A percentile compares a stretch with the other conserved stretches of the same genome.
Evolutionary conservation across 2,329 filamentous ascomycete genomes (phyloP).

Genomic region (Dothidotthia symphoricarpi): DNA sequence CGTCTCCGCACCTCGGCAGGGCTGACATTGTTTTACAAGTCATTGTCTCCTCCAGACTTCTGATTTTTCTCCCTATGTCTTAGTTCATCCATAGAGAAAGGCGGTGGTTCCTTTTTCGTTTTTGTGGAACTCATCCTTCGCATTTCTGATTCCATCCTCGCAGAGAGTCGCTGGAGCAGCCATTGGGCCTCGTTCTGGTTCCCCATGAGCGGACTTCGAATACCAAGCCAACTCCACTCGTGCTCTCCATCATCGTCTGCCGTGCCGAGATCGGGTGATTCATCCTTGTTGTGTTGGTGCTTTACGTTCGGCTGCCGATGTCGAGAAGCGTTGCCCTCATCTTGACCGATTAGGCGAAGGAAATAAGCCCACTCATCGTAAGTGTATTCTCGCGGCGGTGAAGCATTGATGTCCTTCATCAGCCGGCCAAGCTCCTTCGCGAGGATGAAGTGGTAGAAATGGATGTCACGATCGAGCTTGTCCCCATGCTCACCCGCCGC

Average conservation of each 20-base stretch:
- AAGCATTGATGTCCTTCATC: constrained; percentile 43
- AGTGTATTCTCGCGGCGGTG: constrained; percentile 42
- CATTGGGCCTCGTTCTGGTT: constrained; percentile 68
- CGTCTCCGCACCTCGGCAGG: constrained; percentile 10
- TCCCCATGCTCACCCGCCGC: constrained; percentile 46
- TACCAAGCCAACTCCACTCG: constrained; percentile 75
- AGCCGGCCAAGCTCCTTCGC: constrained; percentile 46
- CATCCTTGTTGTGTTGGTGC: constrained; percentile 17
- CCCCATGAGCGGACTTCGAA: constrained; percentile 67
- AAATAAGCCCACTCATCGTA: constrained; percentile 45
- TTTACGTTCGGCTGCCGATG: constrained; percentile 36
- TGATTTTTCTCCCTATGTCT: constrained; percentile 6
- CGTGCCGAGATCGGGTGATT: constrained; percentile 31
- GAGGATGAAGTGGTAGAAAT: constrained; percentile 53
- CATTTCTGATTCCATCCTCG: constrained; percentile 51
- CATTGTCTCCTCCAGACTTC: constrained; percentile 5
- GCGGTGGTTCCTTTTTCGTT: constrained; percentile 22
- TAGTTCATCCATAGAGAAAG: constrained; percentile 36
- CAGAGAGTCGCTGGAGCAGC: constrained; percentile 65
- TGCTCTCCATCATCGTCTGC: constrained; percentile 45
- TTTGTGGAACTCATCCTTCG: constrained; percentile 26
- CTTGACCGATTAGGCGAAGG: constrained; percentile 39
- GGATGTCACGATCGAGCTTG: constrained; percentile 47
- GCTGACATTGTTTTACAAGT: constrained; percentile 10
- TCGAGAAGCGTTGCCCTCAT: constrained; percentile 41